Evolutionary conservation across 106 monocot species (phyloP).

Genomic region (Ottelia alismoides): DNA sequence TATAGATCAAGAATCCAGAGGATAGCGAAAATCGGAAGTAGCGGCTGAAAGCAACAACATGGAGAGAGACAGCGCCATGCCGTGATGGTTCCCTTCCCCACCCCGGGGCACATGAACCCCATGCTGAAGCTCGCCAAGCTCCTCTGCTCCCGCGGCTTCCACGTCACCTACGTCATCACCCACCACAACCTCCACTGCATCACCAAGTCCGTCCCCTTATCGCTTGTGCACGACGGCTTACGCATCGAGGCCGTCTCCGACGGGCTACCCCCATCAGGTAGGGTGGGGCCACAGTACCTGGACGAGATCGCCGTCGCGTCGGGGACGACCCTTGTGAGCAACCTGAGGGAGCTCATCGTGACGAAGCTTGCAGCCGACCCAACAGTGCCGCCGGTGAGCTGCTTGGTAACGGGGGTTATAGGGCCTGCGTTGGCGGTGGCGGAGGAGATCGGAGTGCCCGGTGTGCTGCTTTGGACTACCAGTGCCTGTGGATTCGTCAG

Average conservation of each 20-base stretch:
- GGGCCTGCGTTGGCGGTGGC: background rate
- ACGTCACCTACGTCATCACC: too few species aligned
- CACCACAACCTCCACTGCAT: too few species aligned
- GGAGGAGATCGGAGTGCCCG: conserved; percentile 1
- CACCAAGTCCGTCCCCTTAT: too few species aligned
- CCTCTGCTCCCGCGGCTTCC: too few species aligned
- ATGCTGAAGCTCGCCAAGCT: too few species aligned
- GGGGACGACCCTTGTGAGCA: background rate
- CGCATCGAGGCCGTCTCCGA: conserved; percentile 21
- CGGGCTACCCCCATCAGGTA: background rate
- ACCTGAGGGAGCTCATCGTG: background rate
- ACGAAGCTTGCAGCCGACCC: background rate
- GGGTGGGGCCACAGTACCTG: background rate
- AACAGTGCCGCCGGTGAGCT: background rate
- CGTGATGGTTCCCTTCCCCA: too few species aligned
- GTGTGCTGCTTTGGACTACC: conserved; percentile 3
- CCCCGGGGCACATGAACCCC: too few species aligned
- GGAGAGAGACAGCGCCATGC: too few species aligned
- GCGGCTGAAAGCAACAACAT: too few species aligned
- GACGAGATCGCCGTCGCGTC: background rate
- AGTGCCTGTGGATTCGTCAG: conserved; percentile 3
- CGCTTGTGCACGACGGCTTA: too few species aligned
- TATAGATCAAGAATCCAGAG: too few species aligned
- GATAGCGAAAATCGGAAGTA: too few species aligned
- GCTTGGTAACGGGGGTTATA: background rate